Evolutionary conservation across 108 stramenopile genomes (phyloP), one percentile per base, ranked within the genome.

Genomic region (Seminavis robusta): DNA sequence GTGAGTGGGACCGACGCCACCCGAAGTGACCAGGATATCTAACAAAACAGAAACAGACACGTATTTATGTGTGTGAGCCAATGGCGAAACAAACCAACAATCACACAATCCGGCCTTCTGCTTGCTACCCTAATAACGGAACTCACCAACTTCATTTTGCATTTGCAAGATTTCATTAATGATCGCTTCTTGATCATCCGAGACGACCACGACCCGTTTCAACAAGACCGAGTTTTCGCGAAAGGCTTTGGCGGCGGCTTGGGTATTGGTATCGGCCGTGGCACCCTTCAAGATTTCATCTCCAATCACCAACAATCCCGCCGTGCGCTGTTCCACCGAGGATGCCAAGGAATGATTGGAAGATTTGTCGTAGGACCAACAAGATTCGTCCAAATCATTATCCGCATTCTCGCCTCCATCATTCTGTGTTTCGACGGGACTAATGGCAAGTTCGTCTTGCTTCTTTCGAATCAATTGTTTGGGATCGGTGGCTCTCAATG

Each of bases 1-100:
- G 47, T 98, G 97, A 2, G 97, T 98, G 0, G 95, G 95, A 10
- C 97, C 97, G 21, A 98, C 86, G 0, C 97, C 97, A n/a, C 97
- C 97, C 27, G 81, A 84, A 17, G 97, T 98, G 33, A 98, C 79
- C 37, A 98, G 80, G 1, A 92, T 77, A 61, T 98, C 97, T 3
- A 80, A n/a, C n/a, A n/a, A n/a, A n/a, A n/a, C n/a, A n/a, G n/a
- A n/a, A n/a, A n/a, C n/a, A n/a, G n/a, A n/a, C n/a, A n/a, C n/a
- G n/a, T n/a, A n/a, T n/a, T n/a, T n/a, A n/a, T n/a, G n/a, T n/a
- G n/a, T n/a, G n/a, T n/a, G n/a, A n/a, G n/a, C n/a, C n/a, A n/a
- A n/a, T n/a, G n/a, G n/a, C n/a, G n/a, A n/a, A n/a, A n/a, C n/a
- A n/a, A n/a, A n/a, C n/a, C n/a, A n/a, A n/a, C n/a, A n/a, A n/a